Base-by-base conservation (phyloP, 2,329 filamentous ascomycete species). In the Trichoderma pleuroti region DNA sequence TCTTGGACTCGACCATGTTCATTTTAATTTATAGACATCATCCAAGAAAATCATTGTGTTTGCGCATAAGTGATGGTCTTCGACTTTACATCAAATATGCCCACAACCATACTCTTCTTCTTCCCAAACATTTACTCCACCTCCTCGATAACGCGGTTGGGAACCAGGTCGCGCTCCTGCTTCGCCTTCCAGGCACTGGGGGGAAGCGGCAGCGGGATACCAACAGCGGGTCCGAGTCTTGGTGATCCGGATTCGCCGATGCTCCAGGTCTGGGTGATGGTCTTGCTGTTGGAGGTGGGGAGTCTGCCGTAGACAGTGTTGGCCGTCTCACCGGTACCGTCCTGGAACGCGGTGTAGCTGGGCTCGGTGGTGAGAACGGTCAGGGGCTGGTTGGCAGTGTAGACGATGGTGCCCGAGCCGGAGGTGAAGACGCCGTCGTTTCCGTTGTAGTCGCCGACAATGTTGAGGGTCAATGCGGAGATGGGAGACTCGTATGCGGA, bases 341-440 rank as follows among this genome's bases (percentile, higher is more conserved):
- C 61, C 61, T 64, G 61, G 61, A 64, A 64, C n/a, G 61, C 61
- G 18, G 61, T 64, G 39, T 49, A 64, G 10, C 42, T 64, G 18
- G 61, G 61, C 61, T 64, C 61, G 26, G 16, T 64, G 39, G 61
- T 64, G 26, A 64, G 39, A 0, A 64, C 61, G 21, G 61, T 64
- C 18, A 64, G 61, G 32, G 61, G 61, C 21, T 64, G 61, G 8
- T 11, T 11, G 7, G 61, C 61, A 52, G 26, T 34, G 39, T 64
- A 64, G 61, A 64, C 61, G 12, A 64, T 64, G 39, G 61, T 64
- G 4, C 42, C 42, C 1, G 42, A 49, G 42, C 42, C 42, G 6
- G 42, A 49, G 42, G 42, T 49, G 42, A 49, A 49, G 42, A 0
- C 9, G 0, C 42, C 42, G 42, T 49, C 42, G n/a, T 9, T 10